Base-by-base conservation (phyloP, 2,329 filamentous ascomycete genomes). In the Pseudocercospora fijiensis region DNA sequence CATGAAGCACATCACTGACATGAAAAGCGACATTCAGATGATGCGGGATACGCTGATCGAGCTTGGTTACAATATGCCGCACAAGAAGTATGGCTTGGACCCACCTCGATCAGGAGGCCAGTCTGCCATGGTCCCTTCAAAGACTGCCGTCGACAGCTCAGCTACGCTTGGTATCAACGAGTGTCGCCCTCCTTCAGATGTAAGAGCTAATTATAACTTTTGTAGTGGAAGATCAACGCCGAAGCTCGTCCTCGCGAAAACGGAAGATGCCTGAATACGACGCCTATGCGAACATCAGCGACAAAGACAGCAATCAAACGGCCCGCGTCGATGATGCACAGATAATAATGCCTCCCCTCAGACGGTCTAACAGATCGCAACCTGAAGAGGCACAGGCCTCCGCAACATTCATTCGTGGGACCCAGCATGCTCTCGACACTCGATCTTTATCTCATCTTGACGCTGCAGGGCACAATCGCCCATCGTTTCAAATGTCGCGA, bases 41-140 rank as follows among this genome's bases (percentile, higher is more conserved):
- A 69, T 77, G 68, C 69, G 74, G n/a, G 37, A 41, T 16, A 68
- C 71, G 57, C 65, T 77, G 24, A 43, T 57, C 13, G 53, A 65
- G n/a, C 68, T 76, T 24, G 75, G 75, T 4, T 75, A 71, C 47
- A 41, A 72, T 16, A 67, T 75, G 8, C 69, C 75, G 3, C 41
- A 58, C 9, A 66, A 62, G 11, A 67, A 63, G 11, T 74, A 75
- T 49, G 62, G 61, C 4, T 68, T 72, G 24, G 64, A 66, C 13
- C 30, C 28, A 24, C 30, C 57, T n/a, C 20, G 47, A 51, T 24
- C 61, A 22, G 26, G 28, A 30, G 49, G 41, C 4, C 55, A 37
- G 18, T 24, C 53, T n/a, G 16, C 56, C 11, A 60, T 52, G 30
- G 33, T n/a, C 20, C 51, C 57, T 7, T 33, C 8, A 18, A 61